These are phyloP conservation scores for Candida montana DNA, from an alignment of 805 yeast species.

Conservation along the genomic window DNA sequence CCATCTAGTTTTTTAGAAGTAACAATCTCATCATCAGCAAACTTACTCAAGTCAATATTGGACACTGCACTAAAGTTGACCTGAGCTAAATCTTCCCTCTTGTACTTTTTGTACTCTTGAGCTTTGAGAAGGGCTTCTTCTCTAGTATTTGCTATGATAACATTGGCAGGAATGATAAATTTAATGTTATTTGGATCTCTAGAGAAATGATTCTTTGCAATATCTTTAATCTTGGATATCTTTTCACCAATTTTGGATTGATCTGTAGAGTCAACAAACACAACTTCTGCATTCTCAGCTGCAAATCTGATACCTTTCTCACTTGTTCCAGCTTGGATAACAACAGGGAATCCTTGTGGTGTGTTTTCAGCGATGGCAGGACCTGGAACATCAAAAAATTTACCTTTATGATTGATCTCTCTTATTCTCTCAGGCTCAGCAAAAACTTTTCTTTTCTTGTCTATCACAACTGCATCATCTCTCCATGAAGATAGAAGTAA, in stretches of 20 bases:
- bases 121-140: slow-evolving; percentile 24
- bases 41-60: slow-evolving; percentile 35
- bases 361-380: slow-evolving; percentile 37
- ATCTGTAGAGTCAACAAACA: slow-evolving; percentile 31
- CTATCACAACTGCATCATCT: slow-evolving; percentile 26
- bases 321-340: slow-evolving; percentile 42
- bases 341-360: slow-evolving; percentile 40
- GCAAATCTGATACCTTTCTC: slow-evolving; percentile 35
- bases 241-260: slow-evolving; percentile 28
- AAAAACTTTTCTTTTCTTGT: slow-evolving; percentile 22
- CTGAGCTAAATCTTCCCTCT: slow-evolving; percentile 32
- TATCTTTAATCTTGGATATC: slow-evolving; percentile 27
- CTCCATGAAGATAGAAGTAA: slow-evolving; percentile 34
- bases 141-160: slow-evolving; percentile 31
- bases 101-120: slow-evolving; percentile 25
- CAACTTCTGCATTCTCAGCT: slow-evolving; percentile 38
- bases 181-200: slow-evolving; percentile 34
- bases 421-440: slow-evolving; percentile 31
- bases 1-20: slow-evolving; percentile 27
- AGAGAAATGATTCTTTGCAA: slow-evolving; percentile 30
- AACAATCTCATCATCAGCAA: slow-evolving; percentile 23
- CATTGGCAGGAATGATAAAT: slow-evolving; percentile 33
- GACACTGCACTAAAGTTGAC: slow-evolving; percentile 36
- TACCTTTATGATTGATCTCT: slow-evolving; percentile 34
- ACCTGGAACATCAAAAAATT: slow-evolving; percentile 36